Evolutionary conservation across 2,329 filamentous ascomycete species (phyloP), one percentile per base, ranked within the genome.

Genomic region (Didymosphaeria variabile): DNA sequence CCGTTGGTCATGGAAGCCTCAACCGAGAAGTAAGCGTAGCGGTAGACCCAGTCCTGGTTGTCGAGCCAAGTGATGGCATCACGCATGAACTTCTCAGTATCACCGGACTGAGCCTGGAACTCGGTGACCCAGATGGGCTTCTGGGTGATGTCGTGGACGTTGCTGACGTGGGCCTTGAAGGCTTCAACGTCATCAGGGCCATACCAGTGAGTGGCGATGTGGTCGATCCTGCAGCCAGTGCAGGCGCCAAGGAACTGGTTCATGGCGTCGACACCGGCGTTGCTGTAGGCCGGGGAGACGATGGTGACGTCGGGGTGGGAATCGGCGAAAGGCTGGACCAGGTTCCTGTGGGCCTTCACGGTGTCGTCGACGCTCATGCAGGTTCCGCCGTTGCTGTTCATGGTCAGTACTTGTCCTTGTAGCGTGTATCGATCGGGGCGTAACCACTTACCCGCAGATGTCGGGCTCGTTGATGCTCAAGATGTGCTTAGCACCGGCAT

Each of bases 401-500:
- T 23, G 3, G 51, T 67, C 58, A 67, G 64, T 21, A 46, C 31
- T 26, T 57, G 29, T n/a, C 46, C 47, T 26, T 32, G 53, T 6
- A 21, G n/a, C 55, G 29, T 17, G 9, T 31, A 15, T 23, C n/a
- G 17, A 19, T 13, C 5, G 10, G 42, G 17, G 57, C 23, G 31
- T 38, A 13, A 40, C 55, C 55, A 71, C 69, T 65, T 72, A 76
- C 66, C 69, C 69, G 59, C 65, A 67, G 58, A 73, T 74, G 55
- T 79, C 77, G 2, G 77, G 77, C 65, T 79, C 77, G 61, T 79
- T 79, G 70, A 79, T 77, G 64, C 63, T 70, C 26, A 80, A 64
- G 10, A 78, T 63, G 61, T 72, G 64, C 9, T 69, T 67, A 31
- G 76, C 67, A 51, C 72, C 75, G 19, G 71, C 69, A 45, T 69